These are phyloP conservation scores for Leccinum longicurvipes DNA, from an alignment of 768 basidiomycete genomes.

Conservation along the genomic window DNA sequence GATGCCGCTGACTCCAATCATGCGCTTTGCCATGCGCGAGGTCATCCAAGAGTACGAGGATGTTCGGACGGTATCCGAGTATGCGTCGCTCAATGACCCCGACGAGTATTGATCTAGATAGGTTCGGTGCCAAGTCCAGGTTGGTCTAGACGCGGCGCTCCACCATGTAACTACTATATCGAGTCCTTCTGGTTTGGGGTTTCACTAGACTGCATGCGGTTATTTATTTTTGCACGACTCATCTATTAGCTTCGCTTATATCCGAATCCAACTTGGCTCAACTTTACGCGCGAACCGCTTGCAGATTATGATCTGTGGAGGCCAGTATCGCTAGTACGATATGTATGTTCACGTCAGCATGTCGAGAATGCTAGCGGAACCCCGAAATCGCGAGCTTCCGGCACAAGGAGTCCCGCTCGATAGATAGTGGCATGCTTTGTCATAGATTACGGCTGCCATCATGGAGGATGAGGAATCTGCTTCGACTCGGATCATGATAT, in stretches of 20 bases:
- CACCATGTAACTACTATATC: neutral
- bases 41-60: slow-evolving; percentile 83
- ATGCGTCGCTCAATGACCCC: slow-evolving; percentile 68
- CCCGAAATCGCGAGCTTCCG: neutral
- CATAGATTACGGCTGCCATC: neutral
- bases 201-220: neutral
- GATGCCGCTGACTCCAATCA: slow-evolving; percentile 74
- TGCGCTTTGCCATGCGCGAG: slow-evolving; percentile 80
- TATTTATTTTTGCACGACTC: neutral
- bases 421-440: neutral
- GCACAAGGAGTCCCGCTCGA: neutral
- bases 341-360: neutral
- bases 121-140: slow-evolving; percentile 1
- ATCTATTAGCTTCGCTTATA: neutral
- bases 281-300: neutral
- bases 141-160: neutral
- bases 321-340: neutral
- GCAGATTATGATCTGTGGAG: neutral
- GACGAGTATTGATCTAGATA: slow-evolving; percentile 54
- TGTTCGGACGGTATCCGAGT: slow-evolving; percentile 69
- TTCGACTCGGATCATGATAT: neutral
- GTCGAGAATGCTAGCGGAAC: neutral
- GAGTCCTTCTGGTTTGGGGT: neutral
- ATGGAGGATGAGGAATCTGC: neutral
- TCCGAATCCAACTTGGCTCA: neutral